These are phyloP conservation scores for Penicillium palitans DNA, from an alignment of 2,329 filamentous ascomycete genomes.

Conservation along the genomic window DNA sequence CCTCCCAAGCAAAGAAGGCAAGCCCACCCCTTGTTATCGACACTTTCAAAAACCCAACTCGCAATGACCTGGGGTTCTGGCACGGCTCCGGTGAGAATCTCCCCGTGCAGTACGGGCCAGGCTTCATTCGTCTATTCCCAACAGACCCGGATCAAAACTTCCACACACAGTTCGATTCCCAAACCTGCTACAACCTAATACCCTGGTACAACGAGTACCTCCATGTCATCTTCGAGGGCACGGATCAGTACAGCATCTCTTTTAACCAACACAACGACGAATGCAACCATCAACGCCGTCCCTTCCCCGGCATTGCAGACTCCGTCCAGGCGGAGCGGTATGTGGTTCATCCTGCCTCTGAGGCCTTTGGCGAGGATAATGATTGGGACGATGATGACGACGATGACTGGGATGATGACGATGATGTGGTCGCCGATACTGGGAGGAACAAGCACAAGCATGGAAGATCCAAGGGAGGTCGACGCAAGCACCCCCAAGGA, in stretches of 20 bases:
- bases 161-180: conserved; percentile 58
- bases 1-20: neutral
- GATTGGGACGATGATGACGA: neutral
- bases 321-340: conserved; percentile 66
- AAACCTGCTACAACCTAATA: conserved; percentile 57
- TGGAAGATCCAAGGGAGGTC: neutral
- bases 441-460: neutral
- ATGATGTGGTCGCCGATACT: neutral
- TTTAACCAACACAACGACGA: conserved; percentile 66
- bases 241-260: conserved; percentile 62
- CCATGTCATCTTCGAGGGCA: conserved; percentile 64
- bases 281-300: conserved; percentile 57
- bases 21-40: conserved; percentile 54
- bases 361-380: neutral
- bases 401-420: neutral
- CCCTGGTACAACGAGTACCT: conserved; percentile 60
- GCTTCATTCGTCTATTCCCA: conserved; percentile 57
- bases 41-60: conserved; percentile 54
- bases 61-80: conserved; percentile 64
- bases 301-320: conserved; percentile 68
- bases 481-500: neutral
- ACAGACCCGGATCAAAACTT: conserved; percentile 62
- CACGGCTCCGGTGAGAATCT: conserved; percentile 66
- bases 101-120: conserved; percentile 52
- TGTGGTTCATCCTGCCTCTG: conserved; percentile 19